Conservation (phyloP, 768 basidiomycete species). For the Dictyophora rubrovolvata region DNA sequence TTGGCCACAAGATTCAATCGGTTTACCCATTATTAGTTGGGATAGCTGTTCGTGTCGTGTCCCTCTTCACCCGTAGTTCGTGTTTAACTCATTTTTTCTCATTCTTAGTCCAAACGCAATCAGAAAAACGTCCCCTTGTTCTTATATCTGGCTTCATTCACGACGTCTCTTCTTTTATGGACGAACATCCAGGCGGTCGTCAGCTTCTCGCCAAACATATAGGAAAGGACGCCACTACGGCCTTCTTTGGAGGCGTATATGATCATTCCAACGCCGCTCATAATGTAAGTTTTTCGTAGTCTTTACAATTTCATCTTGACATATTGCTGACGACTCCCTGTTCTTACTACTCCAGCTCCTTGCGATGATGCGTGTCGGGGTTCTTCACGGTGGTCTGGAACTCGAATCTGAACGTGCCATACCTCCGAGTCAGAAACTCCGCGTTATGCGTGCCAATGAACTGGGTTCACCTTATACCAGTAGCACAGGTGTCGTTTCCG, state of each 20-base stretch:
- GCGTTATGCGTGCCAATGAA: slow-evolving; percentile 57
- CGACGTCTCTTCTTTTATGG: slow-evolving; percentile 73
- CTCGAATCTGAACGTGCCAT: slow-evolving; percentile 42
- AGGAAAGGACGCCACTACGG: slow-evolving; percentile 85
- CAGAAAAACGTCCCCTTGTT: slow-evolving; percentile 68
- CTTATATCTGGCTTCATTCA: slow-evolving; percentile 91
- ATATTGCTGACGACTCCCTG: slow-evolving; percentile 5
- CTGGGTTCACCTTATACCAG: slow-evolving; percentile 19
- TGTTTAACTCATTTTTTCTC: slow-evolving; percentile 7
- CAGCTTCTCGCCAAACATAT: slow-evolving; percentile 77
- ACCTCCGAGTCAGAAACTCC: slow-evolving; percentile 64
- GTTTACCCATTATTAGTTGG: slow-evolving; percentile 79
- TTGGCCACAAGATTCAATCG: slow-evolving; percentile 71
- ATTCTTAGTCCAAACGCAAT: slow-evolving; percentile 62
- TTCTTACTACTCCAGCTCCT: slow-evolving; percentile 26
- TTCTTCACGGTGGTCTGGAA: slow-evolving; percentile 43
- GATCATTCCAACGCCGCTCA: slow-evolving; percentile 85
- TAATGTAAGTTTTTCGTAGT: slow-evolving; percentile 44
- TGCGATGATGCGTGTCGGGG: slow-evolving; percentile 53
- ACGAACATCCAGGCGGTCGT: slow-evolving; percentile 87
- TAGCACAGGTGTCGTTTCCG: background rate
- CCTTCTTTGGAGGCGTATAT: slow-evolving; percentile 90
- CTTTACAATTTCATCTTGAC: background rate
- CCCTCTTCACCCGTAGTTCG: background rate
- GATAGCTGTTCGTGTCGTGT: slow-evolving; percentile 55